Evolutionary conservation across 2,329 filamentous ascomycete species (phyloP).

Genomic region (Aspergillus sp.): DNA sequence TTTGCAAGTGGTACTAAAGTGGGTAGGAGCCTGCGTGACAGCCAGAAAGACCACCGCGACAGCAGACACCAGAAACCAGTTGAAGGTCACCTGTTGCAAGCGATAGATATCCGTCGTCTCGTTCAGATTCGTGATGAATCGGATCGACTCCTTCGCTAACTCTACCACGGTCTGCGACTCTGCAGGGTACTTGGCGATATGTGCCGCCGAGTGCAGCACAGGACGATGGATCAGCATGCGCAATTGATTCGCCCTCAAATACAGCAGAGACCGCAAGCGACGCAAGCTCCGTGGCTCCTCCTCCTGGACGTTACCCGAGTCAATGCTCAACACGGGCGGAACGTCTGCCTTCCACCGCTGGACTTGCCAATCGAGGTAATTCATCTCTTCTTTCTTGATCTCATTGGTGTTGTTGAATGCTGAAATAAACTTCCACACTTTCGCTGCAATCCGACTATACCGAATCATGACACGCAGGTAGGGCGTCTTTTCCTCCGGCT

Average conservation of each 20-base stretch:
- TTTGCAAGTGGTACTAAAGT: slow-evolving; percentile 59
- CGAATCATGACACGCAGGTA: slow-evolving; percentile 85
- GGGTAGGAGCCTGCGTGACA: slow-evolving; percentile 61
- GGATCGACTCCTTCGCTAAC: slow-evolving; percentile 65
- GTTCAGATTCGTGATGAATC: slow-evolving; percentile 61
- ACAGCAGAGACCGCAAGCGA: slow-evolving; percentile 78
- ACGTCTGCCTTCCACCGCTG: slow-evolving; percentile 79
- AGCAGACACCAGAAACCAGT: slow-evolving; percentile 66
- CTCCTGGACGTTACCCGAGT: slow-evolving; percentile 50
- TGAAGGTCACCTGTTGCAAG: slow-evolving; percentile 64
- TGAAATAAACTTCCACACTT: slow-evolving; percentile 82
- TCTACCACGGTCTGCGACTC: slow-evolving; percentile 70
- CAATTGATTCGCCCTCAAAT: slow-evolving; percentile 85
- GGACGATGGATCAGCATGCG: slow-evolving; percentile 86
- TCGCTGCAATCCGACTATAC: slow-evolving; percentile 78
- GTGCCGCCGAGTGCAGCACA: slow-evolving; percentile 71
- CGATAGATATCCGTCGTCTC: slow-evolving; percentile 64
- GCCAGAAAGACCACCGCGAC: slow-evolving; percentile 65
- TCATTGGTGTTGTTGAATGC: slow-evolving; percentile 66
- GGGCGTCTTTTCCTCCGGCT: slow-evolving; percentile 64
- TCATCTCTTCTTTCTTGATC: slow-evolving; percentile 72
- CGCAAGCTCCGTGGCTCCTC: slow-evolving; percentile 61
- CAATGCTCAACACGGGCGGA: slow-evolving; percentile 63
- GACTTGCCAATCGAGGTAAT: slow-evolving; percentile 78
- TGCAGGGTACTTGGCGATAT: slow-evolving; percentile 72